Evolutionary conservation across 331 rosid species (phyloP).

Genomic region (Malus hybrid): DNA sequence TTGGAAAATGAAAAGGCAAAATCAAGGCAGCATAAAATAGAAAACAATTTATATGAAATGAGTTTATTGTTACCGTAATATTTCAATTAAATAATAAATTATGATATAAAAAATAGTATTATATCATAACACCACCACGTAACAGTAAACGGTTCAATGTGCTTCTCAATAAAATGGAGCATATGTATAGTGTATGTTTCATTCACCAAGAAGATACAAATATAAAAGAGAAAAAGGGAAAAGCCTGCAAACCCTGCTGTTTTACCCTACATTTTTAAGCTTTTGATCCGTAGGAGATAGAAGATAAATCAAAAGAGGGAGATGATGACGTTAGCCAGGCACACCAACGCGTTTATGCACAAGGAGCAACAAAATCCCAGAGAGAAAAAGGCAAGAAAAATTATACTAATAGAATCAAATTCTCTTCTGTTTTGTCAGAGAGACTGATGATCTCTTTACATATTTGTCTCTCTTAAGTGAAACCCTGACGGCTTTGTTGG

Average conservation of each 20-base stretch:
- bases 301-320: slow-evolving; percentile 12
- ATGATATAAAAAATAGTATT: too few species aligned
- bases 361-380: not conserved
- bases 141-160: too few species aligned
- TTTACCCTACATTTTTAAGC: not conserved
- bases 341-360: slow-evolving; percentile 17
- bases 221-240: not conserved
- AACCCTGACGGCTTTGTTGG: not conserved
- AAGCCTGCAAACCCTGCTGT: slow-evolving; percentile 2
- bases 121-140: too few species aligned
- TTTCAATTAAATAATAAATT: too few species aligned
- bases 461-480: not conserved
- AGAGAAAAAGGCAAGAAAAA: not conserved
- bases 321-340: slow-evolving; percentile 45
- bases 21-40: not conserved
- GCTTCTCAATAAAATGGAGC: not conserved
- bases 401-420: not conserved
- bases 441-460: not conserved
- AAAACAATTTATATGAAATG: too few species aligned
- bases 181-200: not conserved
- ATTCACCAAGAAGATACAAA: not conserved
- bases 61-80: too few species aligned
- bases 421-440: not conserved
- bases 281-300: not conserved
- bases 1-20: slow-evolving; percentile 5